Evolutionary conservation across 371 early-diverging fungal genomes (phyloP).

Genomic region (Parasitella parasitica): DNA sequence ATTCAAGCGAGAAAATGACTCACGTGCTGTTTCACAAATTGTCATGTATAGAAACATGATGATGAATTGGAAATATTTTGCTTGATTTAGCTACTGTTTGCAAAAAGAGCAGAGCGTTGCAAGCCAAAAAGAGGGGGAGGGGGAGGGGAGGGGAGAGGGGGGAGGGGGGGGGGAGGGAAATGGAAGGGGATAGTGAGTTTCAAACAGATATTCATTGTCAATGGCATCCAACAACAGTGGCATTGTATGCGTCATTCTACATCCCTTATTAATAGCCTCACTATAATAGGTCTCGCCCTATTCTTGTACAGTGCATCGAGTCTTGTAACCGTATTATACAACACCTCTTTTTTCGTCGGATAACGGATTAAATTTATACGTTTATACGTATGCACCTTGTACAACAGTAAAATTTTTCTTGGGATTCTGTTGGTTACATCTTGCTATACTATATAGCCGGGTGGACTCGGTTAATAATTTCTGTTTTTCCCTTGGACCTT

Average conservation of each 20-base stretch:
- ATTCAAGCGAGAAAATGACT: not conserved
- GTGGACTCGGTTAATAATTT: not conserved
- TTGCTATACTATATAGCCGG: conserved; percentile 1
- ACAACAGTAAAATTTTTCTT: conserved; percentile 2
- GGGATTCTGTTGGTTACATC: not conserved
- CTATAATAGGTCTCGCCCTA: not conserved
- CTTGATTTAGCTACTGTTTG: not conserved
- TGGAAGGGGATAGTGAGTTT: not conserved
- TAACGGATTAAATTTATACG: not conserved
- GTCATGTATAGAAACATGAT: not conserved
- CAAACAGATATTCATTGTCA: not conserved
- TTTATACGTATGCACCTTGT: not conserved
- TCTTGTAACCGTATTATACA: not conserved
- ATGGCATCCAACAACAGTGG: not conserved
- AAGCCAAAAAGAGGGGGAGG: not conserved
- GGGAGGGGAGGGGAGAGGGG: not conserved
- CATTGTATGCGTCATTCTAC: not conserved
- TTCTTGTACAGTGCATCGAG: too few relatives aligned
- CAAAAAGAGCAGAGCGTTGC: not conserved
- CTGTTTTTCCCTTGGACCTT: not conserved
- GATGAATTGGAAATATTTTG: not conserved
- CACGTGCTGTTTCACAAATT: not conserved
- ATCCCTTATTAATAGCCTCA: not conserved
- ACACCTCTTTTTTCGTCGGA: conserved; percentile 3
- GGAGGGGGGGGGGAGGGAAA: not conserved